A percentile compares a stretch with the other conserved stretches of the same genome.
Conservation (phyloP, 768 basidiomycete genomes). For the Xerocomellus dryophilus region DNA sequence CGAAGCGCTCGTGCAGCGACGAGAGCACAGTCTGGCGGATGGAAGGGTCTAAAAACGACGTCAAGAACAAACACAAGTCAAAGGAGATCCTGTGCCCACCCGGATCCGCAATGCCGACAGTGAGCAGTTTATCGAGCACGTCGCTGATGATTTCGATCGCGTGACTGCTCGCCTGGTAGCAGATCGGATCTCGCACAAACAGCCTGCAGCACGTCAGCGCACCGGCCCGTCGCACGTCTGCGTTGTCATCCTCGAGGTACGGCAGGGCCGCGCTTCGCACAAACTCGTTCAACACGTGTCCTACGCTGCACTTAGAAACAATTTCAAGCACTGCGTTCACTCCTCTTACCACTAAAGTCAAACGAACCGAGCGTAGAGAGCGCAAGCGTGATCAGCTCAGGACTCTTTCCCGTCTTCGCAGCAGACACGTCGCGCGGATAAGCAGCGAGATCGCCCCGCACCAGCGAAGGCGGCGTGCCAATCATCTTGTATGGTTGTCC, state of each 20-base stretch:
- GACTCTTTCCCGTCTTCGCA: conserved; percentile 53
- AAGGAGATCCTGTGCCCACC: conserved; percentile 44
- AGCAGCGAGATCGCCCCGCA: conserved; percentile 48
- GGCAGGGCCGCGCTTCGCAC: conserved; percentile 88
- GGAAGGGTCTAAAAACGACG: conserved; percentile 47
- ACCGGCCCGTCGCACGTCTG: conserved; percentile 84
- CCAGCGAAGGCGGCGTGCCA: conserved; percentile 71
- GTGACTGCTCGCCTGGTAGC: conserved; percentile 92
- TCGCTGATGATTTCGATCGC: conserved; percentile 97
- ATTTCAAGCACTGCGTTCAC: not conserved
- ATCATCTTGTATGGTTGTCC: conserved; percentile 86
- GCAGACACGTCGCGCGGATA: conserved; percentile 53
- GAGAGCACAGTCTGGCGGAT: conserved; percentile 87
- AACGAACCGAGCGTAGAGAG: conserved; percentile 85
- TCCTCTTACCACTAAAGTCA: conserved; percentile 79
- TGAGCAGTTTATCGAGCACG: conserved; percentile 93
- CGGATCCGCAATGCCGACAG: conserved; percentile 94
- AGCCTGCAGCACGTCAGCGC: conserved; percentile 89
- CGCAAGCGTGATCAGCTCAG: conserved; percentile 76
- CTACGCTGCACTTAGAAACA: conserved; percentile 37
- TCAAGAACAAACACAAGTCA: conserved; percentile 2
- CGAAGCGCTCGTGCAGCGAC: conserved; percentile 88
- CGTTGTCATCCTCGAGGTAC: conserved; percentile 88
- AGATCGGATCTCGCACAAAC: conserved; percentile 93
- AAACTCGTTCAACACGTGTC: conserved; percentile 93